These are phyloP conservation scores for Emydomyces testavorans DNA, from an alignment of 2,329 filamentous ascomycete genomes.

Conservation along the genomic window DNA sequence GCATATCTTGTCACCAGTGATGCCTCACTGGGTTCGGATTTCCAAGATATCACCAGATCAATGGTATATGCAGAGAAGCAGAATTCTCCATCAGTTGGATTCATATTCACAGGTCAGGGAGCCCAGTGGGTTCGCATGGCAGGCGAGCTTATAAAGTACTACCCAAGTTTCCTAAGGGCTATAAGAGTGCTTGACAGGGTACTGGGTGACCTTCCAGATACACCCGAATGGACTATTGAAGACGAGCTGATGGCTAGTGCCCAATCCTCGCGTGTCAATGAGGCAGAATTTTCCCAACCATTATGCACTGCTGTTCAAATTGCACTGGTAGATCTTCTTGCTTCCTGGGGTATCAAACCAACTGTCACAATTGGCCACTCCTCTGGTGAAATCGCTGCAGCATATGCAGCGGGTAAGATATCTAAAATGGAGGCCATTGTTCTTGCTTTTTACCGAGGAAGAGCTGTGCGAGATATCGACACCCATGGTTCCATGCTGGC, in stretches of 20 bases:
- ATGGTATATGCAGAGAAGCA: not conserved
- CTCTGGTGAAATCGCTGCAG: slow-evolving; percentile 22
- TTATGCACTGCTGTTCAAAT: slow-evolving; percentile 21
- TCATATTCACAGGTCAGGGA: slow-evolving; percentile 17
- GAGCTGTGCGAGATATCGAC: not conserved
- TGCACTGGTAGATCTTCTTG: slow-evolving; percentile 19
- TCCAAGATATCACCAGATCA: not conserved
- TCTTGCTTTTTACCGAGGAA: slow-evolving; percentile 18
- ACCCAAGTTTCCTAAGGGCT: not conserved
- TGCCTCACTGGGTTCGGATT: not conserved
- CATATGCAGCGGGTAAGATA: slow-evolving; percentile 18
- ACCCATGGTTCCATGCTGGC: slow-evolving; percentile 15
- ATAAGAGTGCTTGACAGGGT: not conserved
- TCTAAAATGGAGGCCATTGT: slow-evolving; percentile 12
- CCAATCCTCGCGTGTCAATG: slow-evolving; percentile 11
- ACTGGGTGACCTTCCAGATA: not conserved
- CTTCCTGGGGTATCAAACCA: slow-evolving; percentile 14
- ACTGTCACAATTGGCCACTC: slow-evolving; percentile 20
- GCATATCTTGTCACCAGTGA: not conserved
- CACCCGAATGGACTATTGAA: not conserved
- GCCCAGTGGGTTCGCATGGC: slow-evolving; percentile 14
- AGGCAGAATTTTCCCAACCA: slow-evolving; percentile 19
- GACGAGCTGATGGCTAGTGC: not conserved
- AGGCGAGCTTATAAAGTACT: not conserved
- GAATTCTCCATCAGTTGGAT: not conserved